Base-by-base conservation (phyloP, 768 basidiomycete genomes). In the Mycena belliarum region DNA sequence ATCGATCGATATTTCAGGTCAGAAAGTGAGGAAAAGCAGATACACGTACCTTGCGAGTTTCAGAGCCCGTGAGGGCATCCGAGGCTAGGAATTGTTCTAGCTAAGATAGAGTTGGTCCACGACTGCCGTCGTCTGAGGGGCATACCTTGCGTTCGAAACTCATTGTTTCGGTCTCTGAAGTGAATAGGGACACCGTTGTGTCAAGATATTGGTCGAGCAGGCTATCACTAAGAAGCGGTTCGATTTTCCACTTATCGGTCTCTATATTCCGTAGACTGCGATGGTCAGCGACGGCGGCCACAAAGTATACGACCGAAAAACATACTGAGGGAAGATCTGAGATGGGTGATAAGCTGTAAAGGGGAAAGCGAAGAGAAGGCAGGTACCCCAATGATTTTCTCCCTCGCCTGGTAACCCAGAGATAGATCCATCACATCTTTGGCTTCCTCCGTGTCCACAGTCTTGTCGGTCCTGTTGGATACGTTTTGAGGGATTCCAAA, bases 31-130 rank as follows among this genome's bases (percentile, higher is more conserved):
- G 12, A 32, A 32, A 40, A 42, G 15, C 7, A 3, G 15, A 20
- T 28, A 6, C 16, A 56, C 61, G 33, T 26, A 63, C 61, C 5
- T 32, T 46, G 6, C 62, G 57, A 14, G 54, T 20, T 15, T 42
- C 54, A 2, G 51, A 40, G 7, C 33, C 28, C 11, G 47, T 53
- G 12, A 63, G 26, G 20, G 58, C 11, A 12, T 23, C 45, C 1
- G 57, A 55, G 10, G 61, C 61, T 25, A 63, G 32, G 21, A 56
- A 63, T 29, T 63, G 57, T 14, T 59, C 61, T 20, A 63, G 11
- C 61, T 63, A 33, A 15, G 14, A 20, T 21, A 6, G 16, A 15
- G 26, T 32, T 3, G 14, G n/a, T 44, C 29, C 23, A 21, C 10
- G 28, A 20, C 16, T n/a, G 18, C 15, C 16, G 20, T 21, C 6